Percentiles rank a stretch among this genome's conserved stretches.
Evolutionary conservation across 2,329 filamentous ascomycete genomes (phyloP).

Genomic region (Claviceps sorghi): DNA sequence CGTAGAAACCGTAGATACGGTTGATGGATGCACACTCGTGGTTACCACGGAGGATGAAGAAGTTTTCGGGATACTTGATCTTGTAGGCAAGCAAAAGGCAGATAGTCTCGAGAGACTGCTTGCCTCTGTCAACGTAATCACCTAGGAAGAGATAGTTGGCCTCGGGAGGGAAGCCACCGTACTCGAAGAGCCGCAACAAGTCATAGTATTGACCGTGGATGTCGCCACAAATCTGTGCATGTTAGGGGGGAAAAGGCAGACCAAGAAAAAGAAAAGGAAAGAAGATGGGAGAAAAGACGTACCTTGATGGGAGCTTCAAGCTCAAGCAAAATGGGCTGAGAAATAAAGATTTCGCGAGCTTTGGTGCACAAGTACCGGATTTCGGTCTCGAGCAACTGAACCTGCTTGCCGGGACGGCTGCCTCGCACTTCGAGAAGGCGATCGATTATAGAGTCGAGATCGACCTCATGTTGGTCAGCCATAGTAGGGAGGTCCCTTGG

Average conservation of each 20-base stretch:
- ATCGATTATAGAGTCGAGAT: slow-evolving; percentile 99
- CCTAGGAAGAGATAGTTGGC: slow-evolving; percentile 99
- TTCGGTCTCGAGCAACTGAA: slow-evolving; percentile 89
- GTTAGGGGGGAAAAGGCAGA: neutral
- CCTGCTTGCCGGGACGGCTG: slow-evolving; percentile 95
- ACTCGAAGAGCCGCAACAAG: slow-evolving; percentile 91
- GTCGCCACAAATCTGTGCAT: slow-evolving; percentile 80
- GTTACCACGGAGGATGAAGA: slow-evolving; percentile 96
- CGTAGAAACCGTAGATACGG: slow-evolving; percentile 98
- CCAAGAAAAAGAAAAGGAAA: neutral
- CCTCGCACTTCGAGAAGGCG: slow-evolving; percentile 93
- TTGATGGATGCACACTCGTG: slow-evolving; percentile 99
- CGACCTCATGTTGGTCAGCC: slow-evolving; percentile 70
- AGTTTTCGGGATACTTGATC: slow-evolving; percentile 99
- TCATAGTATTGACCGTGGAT: slow-evolving; percentile 99
- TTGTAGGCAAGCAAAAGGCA: slow-evolving; percentile 95
- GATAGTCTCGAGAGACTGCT: slow-evolving; percentile 98
- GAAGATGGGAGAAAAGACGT: slow-evolving; percentile 17
- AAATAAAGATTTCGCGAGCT: slow-evolving; percentile 98
- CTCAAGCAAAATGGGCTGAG: slow-evolving; percentile 93
- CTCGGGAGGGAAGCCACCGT: slow-evolving; percentile 93
- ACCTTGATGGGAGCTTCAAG: slow-evolving; percentile 99
- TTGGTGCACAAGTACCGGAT: slow-evolving; percentile 97
- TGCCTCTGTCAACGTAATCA: slow-evolving; percentile 97
- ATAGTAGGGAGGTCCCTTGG: slow-evolving; percentile 28